Conservation (phyloP, 2,329 filamentous ascomycete genomes). For the Coniochaeta hoffmannii region DNA sequence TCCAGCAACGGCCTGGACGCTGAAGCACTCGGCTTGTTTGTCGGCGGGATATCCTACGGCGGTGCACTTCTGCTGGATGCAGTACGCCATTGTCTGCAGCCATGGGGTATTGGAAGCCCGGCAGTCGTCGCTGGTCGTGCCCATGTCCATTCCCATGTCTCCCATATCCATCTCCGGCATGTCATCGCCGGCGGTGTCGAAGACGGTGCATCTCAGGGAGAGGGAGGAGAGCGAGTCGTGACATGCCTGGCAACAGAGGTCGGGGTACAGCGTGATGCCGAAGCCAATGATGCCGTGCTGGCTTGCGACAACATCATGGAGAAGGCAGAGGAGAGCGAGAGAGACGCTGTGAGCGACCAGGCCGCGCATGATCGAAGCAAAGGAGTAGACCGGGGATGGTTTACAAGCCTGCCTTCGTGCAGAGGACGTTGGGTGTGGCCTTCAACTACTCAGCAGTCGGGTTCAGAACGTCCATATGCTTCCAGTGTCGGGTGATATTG, state of each 20-base stretch:
- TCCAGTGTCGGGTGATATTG: too few species aligned
- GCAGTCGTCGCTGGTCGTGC: constrained; percentile 15
- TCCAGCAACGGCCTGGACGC: not conserved
- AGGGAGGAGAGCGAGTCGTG: constrained; percentile 15
- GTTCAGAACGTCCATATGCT: too few species aligned
- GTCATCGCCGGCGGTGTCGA: constrained; percentile 7
- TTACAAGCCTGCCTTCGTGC: too few species aligned
- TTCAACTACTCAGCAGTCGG: too few species aligned
- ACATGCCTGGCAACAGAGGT: constrained; percentile 17
- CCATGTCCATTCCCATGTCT: constrained; percentile 19
- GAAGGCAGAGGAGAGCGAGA: not conserved
- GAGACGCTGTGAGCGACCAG: too few species aligned
- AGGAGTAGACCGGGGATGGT: too few species aligned
- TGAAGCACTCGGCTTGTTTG: not conserved
- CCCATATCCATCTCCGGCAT: not conserved
- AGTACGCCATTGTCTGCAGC: constrained; percentile 8
- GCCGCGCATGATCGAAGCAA: too few species aligned
- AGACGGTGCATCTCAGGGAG: constrained; percentile 18
- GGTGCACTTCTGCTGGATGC: constrained; percentile 9
- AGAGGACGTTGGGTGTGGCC: too few species aligned
- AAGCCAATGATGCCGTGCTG: constrained; percentile 23
- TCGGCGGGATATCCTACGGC: constrained; percentile 9
- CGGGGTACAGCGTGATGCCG: constrained; percentile 26
- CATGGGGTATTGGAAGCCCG: constrained; percentile 11
- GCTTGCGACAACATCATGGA: not conserved